phyloP scores from a whole-genome alignment of 306 rosid species.

The Dryas octopetala region DNA sequence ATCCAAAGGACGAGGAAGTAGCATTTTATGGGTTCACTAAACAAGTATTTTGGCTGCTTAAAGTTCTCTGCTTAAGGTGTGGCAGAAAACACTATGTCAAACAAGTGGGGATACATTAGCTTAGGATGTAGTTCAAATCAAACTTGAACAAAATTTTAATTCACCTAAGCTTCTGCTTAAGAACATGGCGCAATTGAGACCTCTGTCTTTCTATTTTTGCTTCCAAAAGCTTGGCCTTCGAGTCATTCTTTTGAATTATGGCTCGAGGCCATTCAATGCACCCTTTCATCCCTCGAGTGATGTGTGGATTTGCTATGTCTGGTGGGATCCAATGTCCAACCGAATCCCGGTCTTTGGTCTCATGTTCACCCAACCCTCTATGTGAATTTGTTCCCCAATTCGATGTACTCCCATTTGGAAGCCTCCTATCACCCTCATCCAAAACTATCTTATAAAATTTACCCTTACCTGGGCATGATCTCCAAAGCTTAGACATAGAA shows the following conservation, averaged over 20 bases:
- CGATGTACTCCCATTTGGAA: slow-evolving; percentile 22
- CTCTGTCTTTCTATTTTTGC: slow-evolving; percentile 56
- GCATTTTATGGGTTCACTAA: too few relatives aligned
- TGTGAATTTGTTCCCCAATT: slow-evolving; percentile 6
- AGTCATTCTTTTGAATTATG: slow-evolving; percentile 25
- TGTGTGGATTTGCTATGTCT: slow-evolving; percentile 54
- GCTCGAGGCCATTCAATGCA: slow-evolving; percentile 59
- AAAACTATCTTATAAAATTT: background rate
- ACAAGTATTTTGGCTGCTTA: background rate
- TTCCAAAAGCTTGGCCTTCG: slow-evolving; percentile 43
- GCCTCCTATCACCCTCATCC: slow-evolving; percentile 21
- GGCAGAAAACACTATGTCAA: background rate
- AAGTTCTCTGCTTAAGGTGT: background rate
- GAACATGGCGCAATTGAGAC: slow-evolving; percentile 50
- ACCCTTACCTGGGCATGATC: slow-evolving; percentile 14
- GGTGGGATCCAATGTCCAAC: slow-evolving; percentile 21
- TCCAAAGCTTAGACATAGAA: slow-evolving; percentile 20
- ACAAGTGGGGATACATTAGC: background rate
- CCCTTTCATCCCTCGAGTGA: slow-evolving; percentile 63
- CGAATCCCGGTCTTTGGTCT: slow-evolving; percentile 24
- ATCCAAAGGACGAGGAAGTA: too few relatives aligned
- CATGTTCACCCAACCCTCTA: slow-evolving; percentile 21
- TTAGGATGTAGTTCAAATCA: background rate
- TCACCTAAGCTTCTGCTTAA: slow-evolving; percentile 38
- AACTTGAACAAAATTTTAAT: slow-evolving; percentile 5